Conservation (phyloP, 2,329 filamentous ascomycete species). For the Aspergillus texensis region DNA sequence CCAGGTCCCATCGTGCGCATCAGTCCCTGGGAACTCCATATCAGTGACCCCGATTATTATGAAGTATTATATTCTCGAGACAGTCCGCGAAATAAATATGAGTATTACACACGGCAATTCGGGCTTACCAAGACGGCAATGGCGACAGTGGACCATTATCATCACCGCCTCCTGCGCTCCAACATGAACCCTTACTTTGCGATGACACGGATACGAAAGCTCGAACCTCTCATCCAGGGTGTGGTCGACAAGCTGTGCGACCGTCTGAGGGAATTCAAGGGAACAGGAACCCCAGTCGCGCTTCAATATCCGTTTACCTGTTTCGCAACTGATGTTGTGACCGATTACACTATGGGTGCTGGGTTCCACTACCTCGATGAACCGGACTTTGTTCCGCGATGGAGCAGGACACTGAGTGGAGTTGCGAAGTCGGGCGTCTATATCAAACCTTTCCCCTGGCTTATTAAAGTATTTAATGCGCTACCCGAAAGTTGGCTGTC, state of each 20-base stretch:
- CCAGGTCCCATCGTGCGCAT: constrained; percentile 23
- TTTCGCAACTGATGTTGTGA: constrained; percentile 48
- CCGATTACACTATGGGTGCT: constrained; percentile 38
- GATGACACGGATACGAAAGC: constrained; percentile 20
- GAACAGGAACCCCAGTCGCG: constrained; percentile 11
- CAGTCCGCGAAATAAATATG: constrained; percentile 22
- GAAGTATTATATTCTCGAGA: constrained; percentile 20
- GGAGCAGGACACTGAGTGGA: constrained; percentile 26
- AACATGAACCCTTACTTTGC: constrained; percentile 28
- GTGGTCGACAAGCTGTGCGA: constrained; percentile 24
- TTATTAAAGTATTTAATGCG: constrained; percentile 6
- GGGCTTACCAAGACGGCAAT: constrained; percentile 13
- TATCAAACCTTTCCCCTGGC: constrained; percentile 18
- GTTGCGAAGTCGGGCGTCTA: constrained; percentile 18
- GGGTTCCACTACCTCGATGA: constrained; percentile 29
- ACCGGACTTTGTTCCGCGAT: constrained; percentile 27
- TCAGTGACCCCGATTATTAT: constrained; percentile 17
- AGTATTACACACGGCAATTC: constrained; percentile 15
- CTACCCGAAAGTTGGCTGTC: constrained; percentile 10
- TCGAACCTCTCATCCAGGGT: constrained; percentile 19
- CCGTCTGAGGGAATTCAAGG: constrained; percentile 20
- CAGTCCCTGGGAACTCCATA: constrained; percentile 26
- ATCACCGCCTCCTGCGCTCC: constrained; percentile 21
- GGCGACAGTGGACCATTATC: constrained; percentile 20
- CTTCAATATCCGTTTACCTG: constrained; percentile 36